Base-by-base conservation (phyloP, 331 rosid species). In the Arachis monticola region DNA sequence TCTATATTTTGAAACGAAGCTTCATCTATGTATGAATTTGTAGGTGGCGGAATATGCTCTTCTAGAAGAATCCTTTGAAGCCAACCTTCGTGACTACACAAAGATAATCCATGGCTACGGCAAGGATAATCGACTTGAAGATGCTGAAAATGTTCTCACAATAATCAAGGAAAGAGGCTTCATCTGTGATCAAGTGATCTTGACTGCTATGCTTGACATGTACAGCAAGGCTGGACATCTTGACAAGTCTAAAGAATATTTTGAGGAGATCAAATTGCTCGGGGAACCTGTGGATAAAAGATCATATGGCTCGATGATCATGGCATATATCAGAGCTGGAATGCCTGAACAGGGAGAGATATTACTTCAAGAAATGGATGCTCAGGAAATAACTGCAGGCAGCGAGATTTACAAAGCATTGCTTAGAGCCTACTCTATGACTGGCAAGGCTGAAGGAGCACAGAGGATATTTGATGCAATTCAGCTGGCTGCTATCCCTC, bases 401-500 rank as follows among this genome's bases (percentile, higher is more conserved):
- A 86, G 92, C 17, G 97, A 94, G 80, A 83, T 92, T 67, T 94
- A 88, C 88, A 94, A 94, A 82, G 99, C 97, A 67, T 81, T 92
- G 77, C 83, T 94, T 64, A 86, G 97, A 85, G 87, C 90, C 51
- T 90, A 90, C 77, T 90, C 99, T 5, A 76, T 73, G 87, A 46
- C 10, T 3, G 91, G 96, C 13, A 84, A 94, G 12, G 76, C 90
- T 0, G 88, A 85, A 78, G 96, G 97, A 73, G 91, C 97, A 0
- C 92, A 94, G 60, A 92, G 93, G 83, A 88, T 87, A 56, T 94
- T 94, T 47, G 87, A 92, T 83, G 97, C 96, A 5, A 74, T 87
- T 82, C 99, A 94, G 78, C 57, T 90, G 56, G 96, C 93, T 0
- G 96, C 91, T 51, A 83, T 94, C 59, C 6, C 81, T 76, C 96